phyloP scores from a whole-genome alignment of 2,329 filamentous ascomycete genomes.

The Dothistroma septosporum region DNA sequence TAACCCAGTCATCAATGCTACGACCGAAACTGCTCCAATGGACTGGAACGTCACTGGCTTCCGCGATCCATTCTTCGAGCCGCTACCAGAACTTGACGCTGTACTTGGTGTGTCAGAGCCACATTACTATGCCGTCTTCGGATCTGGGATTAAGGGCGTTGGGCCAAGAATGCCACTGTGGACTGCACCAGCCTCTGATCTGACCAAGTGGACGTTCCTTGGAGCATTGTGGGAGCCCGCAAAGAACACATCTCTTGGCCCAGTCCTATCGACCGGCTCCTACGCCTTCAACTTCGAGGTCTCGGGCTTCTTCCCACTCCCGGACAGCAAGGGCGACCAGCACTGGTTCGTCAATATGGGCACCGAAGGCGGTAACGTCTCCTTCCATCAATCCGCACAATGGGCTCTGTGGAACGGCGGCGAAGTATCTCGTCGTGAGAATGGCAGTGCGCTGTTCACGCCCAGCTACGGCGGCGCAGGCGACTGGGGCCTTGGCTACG shows the following conservation, averaged over 20 bases:
- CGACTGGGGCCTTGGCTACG: conserved; percentile 45
- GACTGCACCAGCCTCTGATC: conserved; percentile 41
- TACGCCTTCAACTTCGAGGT: conserved; percentile 49
- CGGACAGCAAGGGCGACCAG: conserved; percentile 41
- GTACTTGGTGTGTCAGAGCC: conserved; percentile 41
- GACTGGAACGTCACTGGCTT: conserved; percentile 45
- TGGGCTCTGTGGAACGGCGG: conserved; percentile 49
- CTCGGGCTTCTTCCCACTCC: conserved; percentile 45
- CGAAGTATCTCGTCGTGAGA: conserved; percentile 39
- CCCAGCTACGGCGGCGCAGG: conserved; percentile 43
- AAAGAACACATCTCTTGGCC: conserved; percentile 41
- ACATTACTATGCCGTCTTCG: conserved; percentile 46
- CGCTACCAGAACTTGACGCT: conserved; percentile 40
- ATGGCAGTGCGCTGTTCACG: conserved; percentile 44
- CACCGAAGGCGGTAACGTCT: conserved; percentile 44
- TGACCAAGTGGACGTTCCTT: conserved; percentile 47
- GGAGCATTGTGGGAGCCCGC: conserved; percentile 46
- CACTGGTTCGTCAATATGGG: conserved; percentile 44
- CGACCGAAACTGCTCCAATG: conserved; percentile 36
- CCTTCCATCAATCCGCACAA: conserved; percentile 38
- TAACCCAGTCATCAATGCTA: conserved; percentile 44
- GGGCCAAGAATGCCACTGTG: conserved; percentile 47
- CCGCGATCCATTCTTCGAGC: conserved; percentile 38
- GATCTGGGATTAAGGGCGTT: conserved; percentile 46
- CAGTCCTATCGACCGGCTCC: conserved; percentile 41